These are phyloP conservation scores for Athelia sp. DNA, from an alignment of 1,284 basidiomycete species.

Conservation along the genomic window DNA sequence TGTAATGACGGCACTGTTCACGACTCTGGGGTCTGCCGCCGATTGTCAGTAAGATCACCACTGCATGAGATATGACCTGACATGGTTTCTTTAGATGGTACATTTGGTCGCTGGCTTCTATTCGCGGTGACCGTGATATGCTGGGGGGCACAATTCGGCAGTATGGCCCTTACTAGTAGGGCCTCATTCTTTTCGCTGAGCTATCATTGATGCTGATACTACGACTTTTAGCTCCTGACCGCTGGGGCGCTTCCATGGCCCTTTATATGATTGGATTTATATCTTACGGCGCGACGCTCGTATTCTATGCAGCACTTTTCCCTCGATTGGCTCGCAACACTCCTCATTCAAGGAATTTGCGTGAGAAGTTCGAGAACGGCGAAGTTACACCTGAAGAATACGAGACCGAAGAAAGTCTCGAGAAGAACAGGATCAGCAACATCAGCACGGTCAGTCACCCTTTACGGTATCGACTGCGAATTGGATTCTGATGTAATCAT, in stretches of 20 bases:
- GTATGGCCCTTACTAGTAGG: constrained; percentile 65
- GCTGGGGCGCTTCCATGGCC: constrained; percentile 74
- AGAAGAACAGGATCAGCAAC: constrained; percentile 84
- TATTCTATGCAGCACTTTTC: constrained; percentile 82
- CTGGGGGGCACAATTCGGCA: constrained; percentile 77
- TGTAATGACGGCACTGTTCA: constrained; percentile 76
- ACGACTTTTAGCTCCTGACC: constrained; percentile 42
- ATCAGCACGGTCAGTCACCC: constrained; percentile 65
- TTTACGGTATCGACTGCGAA: background rate
- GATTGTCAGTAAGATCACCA: constrained; percentile 38
- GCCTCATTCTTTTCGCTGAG: too few species aligned
- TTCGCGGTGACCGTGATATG: constrained; percentile 69
- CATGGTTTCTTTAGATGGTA: constrained; percentile 42
- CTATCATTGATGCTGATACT: constrained; percentile 3
- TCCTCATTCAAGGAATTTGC: constrained; percentile 54
- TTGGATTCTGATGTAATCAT: constrained; percentile 2
- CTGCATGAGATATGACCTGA: too few species aligned
- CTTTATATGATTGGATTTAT: constrained; percentile 82
- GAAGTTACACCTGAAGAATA: constrained; percentile 60
- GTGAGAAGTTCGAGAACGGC: constrained; percentile 54
- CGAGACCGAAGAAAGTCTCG: constrained; percentile 71
- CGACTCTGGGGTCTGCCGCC: constrained; percentile 75
- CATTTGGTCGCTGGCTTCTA: constrained; percentile 73
- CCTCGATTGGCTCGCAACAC: constrained; percentile 82
- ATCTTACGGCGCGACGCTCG: constrained; percentile 69